Evolutionary conservation across 371 early-diverging fungal genomes (phyloP).

Genomic region (Mucor ambiguus): DNA sequence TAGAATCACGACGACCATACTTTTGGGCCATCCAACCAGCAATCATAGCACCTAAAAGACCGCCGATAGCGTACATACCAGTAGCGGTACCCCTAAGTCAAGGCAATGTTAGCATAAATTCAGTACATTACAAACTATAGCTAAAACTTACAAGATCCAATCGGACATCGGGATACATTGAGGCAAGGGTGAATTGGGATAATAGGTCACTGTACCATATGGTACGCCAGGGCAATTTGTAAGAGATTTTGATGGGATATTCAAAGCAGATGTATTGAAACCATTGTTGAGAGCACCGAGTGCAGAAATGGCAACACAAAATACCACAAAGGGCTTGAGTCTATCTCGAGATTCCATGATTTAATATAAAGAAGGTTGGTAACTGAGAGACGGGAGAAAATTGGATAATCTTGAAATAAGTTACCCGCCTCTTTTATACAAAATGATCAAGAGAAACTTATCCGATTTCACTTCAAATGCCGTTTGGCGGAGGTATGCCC

Average conservation of each 20-base stretch:
- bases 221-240: constrained; percentile 45
- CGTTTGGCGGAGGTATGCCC: neutral
- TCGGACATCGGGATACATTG: constrained; percentile 50
- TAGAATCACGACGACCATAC: constrained; percentile 70
- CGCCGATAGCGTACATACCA: constrained; percentile 75
- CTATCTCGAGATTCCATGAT: constrained; percentile 19
- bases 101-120: constrained; percentile 3
- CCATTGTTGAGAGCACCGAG: constrained; percentile 51
- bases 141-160: constrained; percentile 45
- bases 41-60: constrained; percentile 69
- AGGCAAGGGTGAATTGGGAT: constrained; percentile 40
- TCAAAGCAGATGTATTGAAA: constrained; percentile 47
- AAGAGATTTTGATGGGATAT: constrained; percentile 45
- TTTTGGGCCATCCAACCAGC: constrained; percentile 59
- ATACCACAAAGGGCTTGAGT: constrained; percentile 41
- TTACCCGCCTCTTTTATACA: constrained; percentile 2
- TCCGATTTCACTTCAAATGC: neutral
- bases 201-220: constrained; percentile 37
- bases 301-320: constrained; percentile 44
- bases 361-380: neutral
- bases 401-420: neutral
- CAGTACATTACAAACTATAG: neutral
- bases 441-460: neutral
- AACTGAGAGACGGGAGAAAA: neutral
- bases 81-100: constrained; percentile 61